Evolutionary conservation across 208 protist species (phyloP), one percentile per base, ranked within the genome.

Genomic region (Wallacemonas sp.): DNA sequence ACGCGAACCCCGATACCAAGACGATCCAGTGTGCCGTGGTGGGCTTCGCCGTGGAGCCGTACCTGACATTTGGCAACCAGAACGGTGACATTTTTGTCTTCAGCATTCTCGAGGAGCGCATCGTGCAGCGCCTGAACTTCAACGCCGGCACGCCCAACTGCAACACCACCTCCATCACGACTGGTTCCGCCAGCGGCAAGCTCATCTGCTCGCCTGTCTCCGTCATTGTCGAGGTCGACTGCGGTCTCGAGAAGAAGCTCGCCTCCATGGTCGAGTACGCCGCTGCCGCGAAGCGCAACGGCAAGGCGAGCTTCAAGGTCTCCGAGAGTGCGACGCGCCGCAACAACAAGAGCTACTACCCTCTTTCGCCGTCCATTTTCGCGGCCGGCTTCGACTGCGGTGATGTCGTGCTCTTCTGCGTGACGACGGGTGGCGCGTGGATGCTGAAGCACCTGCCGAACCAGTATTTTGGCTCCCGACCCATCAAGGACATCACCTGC

Each of bases 1-100:
- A 89, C 8, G 94, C 93, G 22, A 87, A 98, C 62, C 82, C 91
- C 25, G 49, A 71, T 12, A 72, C 65, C 12, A 73, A 77, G 18
- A 90, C 82, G 32, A 82, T 97, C 22, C 69, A 89, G 12, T 72
- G 92, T 25, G 82, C 84, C 5, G 69, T 91, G 29, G 42, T 97
- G 16, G 78, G 87, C 78, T 65, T 92, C 59, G 82, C 67, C 5
- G 81, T 94, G 22, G 82, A 97, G 72, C 91, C 97, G 5, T 76
- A 85, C 46, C 74, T 95, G 2, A 39, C 97, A 16, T 65, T 98
- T 11, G 83, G 91, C 33, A 95, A 97, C 52, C 82, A 95, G 62
- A 84, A 79, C 67, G 87, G 95, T 7, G 82, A 93, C 55, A 68
- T 92, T 36, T 72, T 93, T 61, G 59, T 95, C 64, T 86, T 88